Percentiles rank a stretch among this genome's conserved stretches.
Evolutionary conservation across 169 alveolate species (phyloP).

Genomic region (Plasmodium chabaudi): DNA sequence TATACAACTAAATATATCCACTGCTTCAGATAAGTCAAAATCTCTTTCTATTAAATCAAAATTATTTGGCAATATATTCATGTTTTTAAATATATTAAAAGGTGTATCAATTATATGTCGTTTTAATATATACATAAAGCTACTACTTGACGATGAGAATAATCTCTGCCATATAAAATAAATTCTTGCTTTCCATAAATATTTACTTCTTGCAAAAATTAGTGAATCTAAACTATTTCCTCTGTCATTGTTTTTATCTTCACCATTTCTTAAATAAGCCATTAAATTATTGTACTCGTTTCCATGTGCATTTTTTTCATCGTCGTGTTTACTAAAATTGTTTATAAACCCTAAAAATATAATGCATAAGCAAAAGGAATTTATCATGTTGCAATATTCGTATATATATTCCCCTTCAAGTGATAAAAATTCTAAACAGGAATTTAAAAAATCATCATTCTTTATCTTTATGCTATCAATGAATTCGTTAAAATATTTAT

Average conservation of each 20-base stretch:
- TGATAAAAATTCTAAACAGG: conserved; percentile 55
- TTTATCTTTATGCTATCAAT: conserved; percentile 23
- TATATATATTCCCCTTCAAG: conserved; percentile 66
- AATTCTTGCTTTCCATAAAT: conserved; percentile 74
- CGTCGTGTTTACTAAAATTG: conserved; percentile 8
- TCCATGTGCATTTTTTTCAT: background rate
- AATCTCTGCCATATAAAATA: conserved; percentile 76
- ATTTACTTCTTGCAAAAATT: conserved; percentile 58
- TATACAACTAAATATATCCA: conserved; percentile 23
- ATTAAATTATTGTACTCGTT: conserved; percentile 11
- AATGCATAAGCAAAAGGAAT: conserved; percentile 25
- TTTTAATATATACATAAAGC: conserved; percentile 35
- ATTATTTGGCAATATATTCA: conserved; percentile 25
- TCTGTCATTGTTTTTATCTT: background rate
- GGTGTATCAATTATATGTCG: conserved; percentile 57
- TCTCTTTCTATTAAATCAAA: conserved; percentile 62
- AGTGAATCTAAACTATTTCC: conserved; percentile 9
- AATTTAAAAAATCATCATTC: conserved; percentile 31
- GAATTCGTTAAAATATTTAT: conserved; percentile 26
- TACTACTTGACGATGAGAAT: conserved; percentile 21
- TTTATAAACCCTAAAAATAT: conserved; percentile 48
- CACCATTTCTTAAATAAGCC: background rate
- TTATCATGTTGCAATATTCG: conserved; percentile 44
- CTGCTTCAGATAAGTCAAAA: conserved; percentile 4
- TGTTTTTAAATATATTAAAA: conserved; percentile 38